A percentile compares a stretch with the other conserved stretches of the same genome.
These are phyloP conservation scores for Cladophialophora chaetospira DNA, from an alignment of 2,329 filamentous ascomycete species.

Conservation along the genomic window DNA sequence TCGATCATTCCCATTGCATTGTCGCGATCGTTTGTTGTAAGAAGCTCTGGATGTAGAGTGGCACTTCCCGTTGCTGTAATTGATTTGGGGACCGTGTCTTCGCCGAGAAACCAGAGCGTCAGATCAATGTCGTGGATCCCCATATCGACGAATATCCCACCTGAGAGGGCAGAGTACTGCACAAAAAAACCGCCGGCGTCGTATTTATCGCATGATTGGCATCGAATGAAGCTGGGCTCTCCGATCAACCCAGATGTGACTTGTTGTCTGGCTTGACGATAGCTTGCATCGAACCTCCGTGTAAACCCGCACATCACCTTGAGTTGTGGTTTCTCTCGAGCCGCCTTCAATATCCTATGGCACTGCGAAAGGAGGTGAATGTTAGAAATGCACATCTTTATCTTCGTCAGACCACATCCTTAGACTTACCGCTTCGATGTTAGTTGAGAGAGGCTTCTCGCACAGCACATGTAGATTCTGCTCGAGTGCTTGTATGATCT, in stretches of 20 bases:
- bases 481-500: constrained; percentile 58
- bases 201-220: constrained; percentile 63
- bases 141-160: constrained; percentile 67
- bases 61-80: constrained; percentile 41
- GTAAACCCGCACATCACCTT: constrained; percentile 69
- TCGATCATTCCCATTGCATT: constrained; percentile 67
- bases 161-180: constrained; percentile 60
- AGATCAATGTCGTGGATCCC: constrained; percentile 70
- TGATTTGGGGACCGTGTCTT: constrained; percentile 37
- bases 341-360: constrained; percentile 59
- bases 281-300: constrained; percentile 65
- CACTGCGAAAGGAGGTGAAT: constrained; percentile 47
- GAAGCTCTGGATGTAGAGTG: constrained; percentile 42
- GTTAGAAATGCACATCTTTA: constrained; percentile 40
- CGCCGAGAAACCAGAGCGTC: constrained; percentile 58
- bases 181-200: constrained; percentile 65
- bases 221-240: constrained; percentile 57
- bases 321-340: constrained; percentile 53
- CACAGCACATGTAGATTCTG: constrained; percentile 58
- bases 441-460: constrained; percentile 54
- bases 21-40: constrained; percentile 60
- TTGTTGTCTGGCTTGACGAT: constrained; percentile 57
- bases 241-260: constrained; percentile 56
- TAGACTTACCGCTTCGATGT: constrained; percentile 57
- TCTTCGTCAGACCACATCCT: not conserved